Evolutionary conservation across 1,139 yeast species (phyloP).

Genomic region (Lodderomyces metapsilosis): DNA sequence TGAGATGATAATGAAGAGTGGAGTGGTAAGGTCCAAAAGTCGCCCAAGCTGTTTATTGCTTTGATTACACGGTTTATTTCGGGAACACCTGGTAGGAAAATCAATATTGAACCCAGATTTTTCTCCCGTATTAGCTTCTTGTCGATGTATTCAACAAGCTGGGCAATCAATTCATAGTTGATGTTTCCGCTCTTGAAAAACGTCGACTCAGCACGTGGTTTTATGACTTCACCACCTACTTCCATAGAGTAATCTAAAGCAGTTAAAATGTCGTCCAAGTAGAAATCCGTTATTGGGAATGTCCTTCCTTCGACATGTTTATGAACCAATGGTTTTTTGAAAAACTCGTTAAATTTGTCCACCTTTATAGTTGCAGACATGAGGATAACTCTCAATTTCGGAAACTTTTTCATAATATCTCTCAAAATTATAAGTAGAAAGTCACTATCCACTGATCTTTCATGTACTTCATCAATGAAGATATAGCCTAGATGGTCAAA

Average conservation of each 20-base stretch:
- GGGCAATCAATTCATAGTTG: slow-evolving; percentile 68
- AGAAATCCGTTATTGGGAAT: slow-evolving; percentile 79
- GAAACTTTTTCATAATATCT: slow-evolving; percentile 45
- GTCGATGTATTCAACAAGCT: slow-evolving; percentile 56
- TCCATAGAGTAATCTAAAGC: slow-evolving; percentile 53
- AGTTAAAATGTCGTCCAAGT: slow-evolving; percentile 62
- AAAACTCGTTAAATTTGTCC: slow-evolving; percentile 64
- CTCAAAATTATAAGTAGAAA: slow-evolving; percentile 76
- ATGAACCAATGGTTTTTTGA: slow-evolving; percentile 47
- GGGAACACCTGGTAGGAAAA: slow-evolving; percentile 88
- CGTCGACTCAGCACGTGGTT: slow-evolving; percentile 61
- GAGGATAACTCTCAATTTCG: slow-evolving; percentile 64
- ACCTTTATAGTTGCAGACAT: slow-evolving; percentile 96
- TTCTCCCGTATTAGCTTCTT: slow-evolving; percentile 33
- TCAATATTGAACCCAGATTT: slow-evolving; percentile 70
- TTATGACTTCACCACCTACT: slow-evolving; percentile 40
- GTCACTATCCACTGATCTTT: slow-evolving; percentile 89
- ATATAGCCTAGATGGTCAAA: slow-evolving; percentile 64
- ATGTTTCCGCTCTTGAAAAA: slow-evolving; percentile 65
- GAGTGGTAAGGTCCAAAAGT: slow-evolving; percentile 61
- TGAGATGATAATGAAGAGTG: slow-evolving; percentile 83
- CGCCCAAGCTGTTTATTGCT: slow-evolving; percentile 21
- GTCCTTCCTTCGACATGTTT: slow-evolving; percentile 91
- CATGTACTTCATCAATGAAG: slow-evolving; percentile 94
- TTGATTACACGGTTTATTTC: slow-evolving; percentile 62